Percentiles rank a stretch among this genome's conserved stretches.
Evolutionary conservation across 768 basidiomycete species (phyloP).

Genomic region (Rhizopogon roseolus): DNA sequence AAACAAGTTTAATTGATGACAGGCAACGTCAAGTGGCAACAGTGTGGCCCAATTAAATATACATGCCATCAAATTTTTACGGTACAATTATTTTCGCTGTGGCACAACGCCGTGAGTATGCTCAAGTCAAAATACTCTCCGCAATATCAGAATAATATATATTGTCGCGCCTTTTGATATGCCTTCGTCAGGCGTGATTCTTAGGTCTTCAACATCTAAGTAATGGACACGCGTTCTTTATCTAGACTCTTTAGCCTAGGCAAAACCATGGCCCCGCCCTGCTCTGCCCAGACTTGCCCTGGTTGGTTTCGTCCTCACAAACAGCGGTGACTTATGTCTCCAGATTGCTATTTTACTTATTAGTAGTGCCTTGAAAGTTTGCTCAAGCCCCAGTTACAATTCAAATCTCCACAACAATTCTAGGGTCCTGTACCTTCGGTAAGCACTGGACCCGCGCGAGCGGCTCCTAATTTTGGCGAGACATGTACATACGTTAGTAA

Average conservation of each 20-base stretch:
- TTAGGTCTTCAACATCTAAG: not conserved
- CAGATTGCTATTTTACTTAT: not conserved
- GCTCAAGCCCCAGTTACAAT: too few species aligned
- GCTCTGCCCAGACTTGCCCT: not conserved
- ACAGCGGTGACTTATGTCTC: constrained; percentile 1
- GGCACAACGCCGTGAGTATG: too few species aligned
- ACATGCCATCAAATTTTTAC: not conserved
- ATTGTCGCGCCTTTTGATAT: too few species aligned
- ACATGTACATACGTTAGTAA: not conserved
- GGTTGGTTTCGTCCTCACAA: not conserved
- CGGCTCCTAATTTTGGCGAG: not conserved
- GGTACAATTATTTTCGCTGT: not conserved
- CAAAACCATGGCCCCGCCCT: not conserved
- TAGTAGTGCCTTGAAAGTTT: constrained; percentile 1
- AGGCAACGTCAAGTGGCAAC: not conserved
- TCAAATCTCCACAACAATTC: not conserved
- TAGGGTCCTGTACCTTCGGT: too few species aligned
- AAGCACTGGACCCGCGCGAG: too few species aligned
- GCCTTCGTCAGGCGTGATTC: too few species aligned
- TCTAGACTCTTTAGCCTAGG: not conserved
- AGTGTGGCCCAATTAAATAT: not conserved
- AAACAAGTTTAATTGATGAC: not conserved
- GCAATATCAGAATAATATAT: too few species aligned
- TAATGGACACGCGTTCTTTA: not conserved
- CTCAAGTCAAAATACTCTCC: too few species aligned